Evolutionary conservation across 225 moss, liverwort and hornwort species (phyloP).

Genomic region (Marchantia polymorpha): DNA sequence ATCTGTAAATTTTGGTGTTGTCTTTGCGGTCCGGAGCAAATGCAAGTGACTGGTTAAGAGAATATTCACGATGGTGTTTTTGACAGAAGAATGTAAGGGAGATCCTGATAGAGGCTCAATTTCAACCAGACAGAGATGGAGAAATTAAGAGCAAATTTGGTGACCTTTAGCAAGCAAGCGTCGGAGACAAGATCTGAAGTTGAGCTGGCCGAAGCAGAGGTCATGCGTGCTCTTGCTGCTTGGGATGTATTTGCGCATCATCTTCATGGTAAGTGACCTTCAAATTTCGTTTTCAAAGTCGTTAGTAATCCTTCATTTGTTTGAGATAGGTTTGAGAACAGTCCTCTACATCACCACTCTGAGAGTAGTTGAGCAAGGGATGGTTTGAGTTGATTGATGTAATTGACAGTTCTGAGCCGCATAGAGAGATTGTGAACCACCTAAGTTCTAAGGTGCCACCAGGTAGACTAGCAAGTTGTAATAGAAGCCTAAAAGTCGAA

Average conservation of each 20-base stretch:
- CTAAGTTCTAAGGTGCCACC: not conserved
- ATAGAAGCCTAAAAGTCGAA: not conserved
- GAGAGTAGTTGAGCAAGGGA: no score
- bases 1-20: not conserved
- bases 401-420: not conserved
- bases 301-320: not conserved
- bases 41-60: not conserved
- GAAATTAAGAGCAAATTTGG: slow-evolving; percentile 17
- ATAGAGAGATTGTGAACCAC: not conserved
- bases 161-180: not conserved
- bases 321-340: no score
- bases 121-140: slow-evolving; percentile 24
- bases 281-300: not conserved
- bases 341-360: no score
- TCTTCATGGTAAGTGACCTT: slow-evolving; percentile 20
- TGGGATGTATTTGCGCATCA: slow-evolving; percentile 14
- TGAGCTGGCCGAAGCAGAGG: slow-evolving; percentile 16
- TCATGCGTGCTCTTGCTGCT: slow-evolving; percentile 30
- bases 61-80: not conserved
- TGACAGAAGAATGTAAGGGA: not conserved
- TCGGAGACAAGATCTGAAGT: not conserved
- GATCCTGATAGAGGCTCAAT: slow-evolving; percentile 17
- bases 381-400: no score
- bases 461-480: not conserved
- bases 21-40: no score